phyloP scores from a whole-genome alignment of 2,329 filamentous ascomycete genomes.

The Pestalotiopsis fici region DNA sequence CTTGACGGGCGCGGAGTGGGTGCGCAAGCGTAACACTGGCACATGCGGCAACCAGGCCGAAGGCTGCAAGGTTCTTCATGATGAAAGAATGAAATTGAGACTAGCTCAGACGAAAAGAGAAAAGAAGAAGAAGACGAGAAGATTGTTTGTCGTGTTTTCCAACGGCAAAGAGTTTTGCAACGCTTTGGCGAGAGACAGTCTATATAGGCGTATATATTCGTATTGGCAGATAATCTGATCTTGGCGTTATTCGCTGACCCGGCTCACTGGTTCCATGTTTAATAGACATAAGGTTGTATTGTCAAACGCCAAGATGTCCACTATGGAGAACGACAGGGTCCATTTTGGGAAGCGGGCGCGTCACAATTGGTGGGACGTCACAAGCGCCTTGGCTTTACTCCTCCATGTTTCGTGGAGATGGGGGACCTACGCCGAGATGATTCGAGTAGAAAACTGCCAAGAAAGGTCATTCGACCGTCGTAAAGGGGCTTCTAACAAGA shows the following conservation, averaged over 20 bases:
- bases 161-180: not conserved
- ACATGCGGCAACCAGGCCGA: not conserved
- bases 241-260: not conserved
- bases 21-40: not conserved
- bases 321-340: not conserved
- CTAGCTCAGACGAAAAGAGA: not conserved
- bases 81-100: not conserved
- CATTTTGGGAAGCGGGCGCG: not conserved
- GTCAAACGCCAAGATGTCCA: not conserved
- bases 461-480: not conserved
- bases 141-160: not conserved
- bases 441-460: not conserved
- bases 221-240: not conserved
- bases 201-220: not conserved
- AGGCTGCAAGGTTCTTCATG: not conserved
- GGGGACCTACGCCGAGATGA: not conserved
- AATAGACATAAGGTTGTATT: slow-evolving; percentile 1
- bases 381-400: not conserved
- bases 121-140: not conserved
- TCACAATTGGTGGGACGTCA: not conserved
- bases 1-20: not conserved
- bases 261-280: not conserved
- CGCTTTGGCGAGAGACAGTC: not conserved
- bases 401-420: not conserved
- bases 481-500: not conserved